Base-by-base conservation (phyloP, 2,329 filamentous ascomycete genomes). In the Drechslera avenae region DNA sequence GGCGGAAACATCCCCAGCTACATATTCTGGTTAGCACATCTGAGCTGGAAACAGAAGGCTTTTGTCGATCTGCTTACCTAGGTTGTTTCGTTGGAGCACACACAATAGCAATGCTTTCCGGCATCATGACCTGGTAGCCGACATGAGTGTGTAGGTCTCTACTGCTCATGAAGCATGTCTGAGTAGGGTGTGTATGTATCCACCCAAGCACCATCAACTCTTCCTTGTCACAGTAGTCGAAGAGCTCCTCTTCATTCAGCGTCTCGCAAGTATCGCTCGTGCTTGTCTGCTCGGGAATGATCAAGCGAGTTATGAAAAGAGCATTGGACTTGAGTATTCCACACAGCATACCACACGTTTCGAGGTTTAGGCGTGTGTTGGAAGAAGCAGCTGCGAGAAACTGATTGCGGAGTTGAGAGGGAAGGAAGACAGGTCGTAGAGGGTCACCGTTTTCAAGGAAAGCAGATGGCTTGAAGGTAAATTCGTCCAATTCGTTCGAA, bases 141-240 rank as follows among this genome's bases (percentile, higher is more conserved):
- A 87, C 87, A 68, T 96, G 93, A 0, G 95, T 99, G 69, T 99
- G 94, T 60, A 97, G 71, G 69, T 99, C 94, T 41, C 93, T 81
- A 40, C 89, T 94, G 70, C 91, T 96, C 90, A 99, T 95, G 72
- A 99, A 99, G 74, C 94, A 99, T 0, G 91, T 95, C 76, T 99
- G 94, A 0, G 88, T 91, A 0, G 94, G 94, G 72, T 99, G 94
- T 0, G 94, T 99, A 71, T 99, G 94, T 54, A 99, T 99, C 94
- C 94, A 99, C 32, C 93, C 93, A 4, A 96, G 81, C 45, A 96
- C 86, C 73, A 96, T 84, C 30, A 97, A 75, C 54, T 95, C 89
- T 66, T 96, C 85, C 4, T 81, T 81, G 63, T 94, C 89, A 68
- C 92, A 95, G 71, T 93, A 97, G 49, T 96, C 91, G 62, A 97